Conservation (phyloP, 108 stramenopile genomes). For the Fragilaria crotonensis region DNA sequence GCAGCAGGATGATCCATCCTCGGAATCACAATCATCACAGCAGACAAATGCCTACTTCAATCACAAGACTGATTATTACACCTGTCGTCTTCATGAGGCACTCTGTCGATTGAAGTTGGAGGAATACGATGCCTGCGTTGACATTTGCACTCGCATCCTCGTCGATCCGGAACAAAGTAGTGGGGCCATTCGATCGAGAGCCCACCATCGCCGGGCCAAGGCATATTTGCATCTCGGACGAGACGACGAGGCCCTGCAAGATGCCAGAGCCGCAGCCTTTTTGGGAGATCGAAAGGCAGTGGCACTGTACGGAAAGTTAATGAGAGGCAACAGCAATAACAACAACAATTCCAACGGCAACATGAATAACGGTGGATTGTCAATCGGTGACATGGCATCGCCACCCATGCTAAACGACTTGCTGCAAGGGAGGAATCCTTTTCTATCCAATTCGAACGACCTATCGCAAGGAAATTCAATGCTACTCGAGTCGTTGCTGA, state of each 20-base stretch:
- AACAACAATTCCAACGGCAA: slow-evolving; percentile 1
- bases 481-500: slow-evolving; percentile 25
- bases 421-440: slow-evolving; percentile 11
- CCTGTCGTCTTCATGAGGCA: slow-evolving; percentile 79
- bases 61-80: slow-evolving; percentile 42
- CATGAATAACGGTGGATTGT: not conserved
- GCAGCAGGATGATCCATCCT: slow-evolving; percentile 3
- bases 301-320: slow-evolving; percentile 63
- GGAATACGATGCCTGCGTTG: slow-evolving; percentile 36
- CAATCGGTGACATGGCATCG: not conserved
- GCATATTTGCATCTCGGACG: slow-evolving; percentile 49
- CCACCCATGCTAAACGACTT: slow-evolving; percentile 8
- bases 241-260: slow-evolving; percentile 59
- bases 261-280: slow-evolving; percentile 71
- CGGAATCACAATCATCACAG: not conserved
- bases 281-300: slow-evolving; percentile 81
- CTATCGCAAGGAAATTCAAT: not conserved
- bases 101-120: slow-evolving; percentile 70
- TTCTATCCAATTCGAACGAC: not conserved
- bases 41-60: slow-evolving; percentile 4
- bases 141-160: slow-evolving; percentile 59
- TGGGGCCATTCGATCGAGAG: slow-evolving; percentile 52
- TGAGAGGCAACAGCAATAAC: slow-evolving; percentile 29
- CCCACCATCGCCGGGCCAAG: slow-evolving; percentile 75
- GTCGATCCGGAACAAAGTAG: slow-evolving; percentile 1